Evolutionary conservation across 2,329 filamentous ascomycete species (phyloP).

Genomic region (Raffaelea ambrosiae): DNA sequence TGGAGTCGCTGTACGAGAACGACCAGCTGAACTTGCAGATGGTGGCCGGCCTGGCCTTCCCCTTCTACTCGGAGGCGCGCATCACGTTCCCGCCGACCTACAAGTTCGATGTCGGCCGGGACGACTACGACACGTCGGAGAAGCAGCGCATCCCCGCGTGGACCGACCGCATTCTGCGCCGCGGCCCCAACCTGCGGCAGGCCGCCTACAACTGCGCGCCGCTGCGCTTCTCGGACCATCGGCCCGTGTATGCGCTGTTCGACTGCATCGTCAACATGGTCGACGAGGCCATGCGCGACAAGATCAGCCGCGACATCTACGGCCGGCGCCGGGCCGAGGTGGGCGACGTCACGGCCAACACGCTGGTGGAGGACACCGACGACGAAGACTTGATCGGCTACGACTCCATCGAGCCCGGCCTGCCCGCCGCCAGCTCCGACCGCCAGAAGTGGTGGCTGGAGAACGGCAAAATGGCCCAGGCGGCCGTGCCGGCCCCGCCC

Average conservation of each 20-base stretch:
- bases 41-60: conserved; percentile 84
- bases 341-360: conserved; percentile 38
- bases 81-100: conserved; percentile 92
- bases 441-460: conserved; percentile 64
- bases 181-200: conserved; percentile 76
- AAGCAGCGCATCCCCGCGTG: conserved; percentile 93
- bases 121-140: conserved; percentile 90
- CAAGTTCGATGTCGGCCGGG: conserved; percentile 84
- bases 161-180: conserved; percentile 89
- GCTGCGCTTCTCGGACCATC: conserved; percentile 85
- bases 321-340: conserved; percentile 57
- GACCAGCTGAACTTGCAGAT: conserved; percentile 97
- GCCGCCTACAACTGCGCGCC: conserved; percentile 74
- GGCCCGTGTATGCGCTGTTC: conserved; percentile 89
- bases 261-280: conserved; percentile 74
- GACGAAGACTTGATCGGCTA: conserved; percentile 78
- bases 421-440: conserved; percentile 60
- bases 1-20: conserved; percentile 78
- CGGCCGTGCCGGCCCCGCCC: conserved; percentile 57
- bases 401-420: conserved; percentile 71
- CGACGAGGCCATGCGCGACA: conserved; percentile 64
- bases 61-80: conserved; percentile 80
- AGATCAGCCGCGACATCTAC: conserved; percentile 69
- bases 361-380: conserved; percentile 50
- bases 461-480: conserved; percentile 65